These are phyloP conservation scores for Arachnopeziza araneosa DNA, from an alignment of 2,329 filamentous ascomycete genomes.

Conservation along the genomic window DNA sequence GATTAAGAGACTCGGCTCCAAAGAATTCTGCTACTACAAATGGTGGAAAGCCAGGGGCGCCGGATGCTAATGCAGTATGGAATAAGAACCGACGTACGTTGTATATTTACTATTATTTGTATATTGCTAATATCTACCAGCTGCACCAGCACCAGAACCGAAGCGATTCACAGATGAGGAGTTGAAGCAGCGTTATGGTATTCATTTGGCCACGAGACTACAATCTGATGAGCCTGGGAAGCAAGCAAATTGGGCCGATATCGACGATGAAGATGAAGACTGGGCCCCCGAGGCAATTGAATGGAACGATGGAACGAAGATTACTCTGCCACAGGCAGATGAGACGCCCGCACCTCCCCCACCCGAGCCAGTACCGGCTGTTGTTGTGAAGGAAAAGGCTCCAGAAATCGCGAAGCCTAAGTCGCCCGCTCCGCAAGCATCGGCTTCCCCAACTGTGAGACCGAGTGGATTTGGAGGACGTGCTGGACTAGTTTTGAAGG, in stretches of 20 bases:
- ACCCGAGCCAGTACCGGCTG: slow-evolving; percentile 22
- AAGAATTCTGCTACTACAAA: slow-evolving; percentile 40
- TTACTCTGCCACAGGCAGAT: slow-evolving; percentile 61
- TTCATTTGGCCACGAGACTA: slow-evolving; percentile 75
- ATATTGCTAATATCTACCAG: slow-evolving; percentile 35
- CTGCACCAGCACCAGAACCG: slow-evolving; percentile 60
- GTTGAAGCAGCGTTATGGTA: slow-evolving; percentile 75
- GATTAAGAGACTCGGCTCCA: slow-evolving; percentile 47
- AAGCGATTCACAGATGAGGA: slow-evolving; percentile 86
- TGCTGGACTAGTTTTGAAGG: slow-evolving; percentile 57
- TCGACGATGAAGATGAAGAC: slow-evolving; percentile 83
- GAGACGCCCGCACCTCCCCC: slow-evolving; percentile 34
- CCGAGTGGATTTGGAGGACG: slow-evolving; percentile 37
- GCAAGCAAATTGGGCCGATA: slow-evolving; percentile 83
- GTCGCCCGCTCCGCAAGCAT: slow-evolving; percentile 28
- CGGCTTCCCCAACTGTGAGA: slow-evolving; percentile 27
- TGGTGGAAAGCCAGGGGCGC: slow-evolving; percentile 55
- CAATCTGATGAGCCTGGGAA: slow-evolving; percentile 69
- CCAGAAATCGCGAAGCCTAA: slow-evolving; percentile 24
- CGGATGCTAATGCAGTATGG: slow-evolving; percentile 74
- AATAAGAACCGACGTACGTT: slow-evolving; percentile 78
- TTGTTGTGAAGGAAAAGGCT: slow-evolving; percentile 20
- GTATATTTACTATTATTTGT: slow-evolving; percentile 1
- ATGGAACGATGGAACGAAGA: slow-evolving; percentile 85
- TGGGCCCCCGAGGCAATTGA: slow-evolving; percentile 82